Evolutionary conservation across 2,329 filamentous ascomycete genomes (phyloP), one percentile per base, ranked within the genome.

Genomic region (Elsinoe fawcettii): DNA sequence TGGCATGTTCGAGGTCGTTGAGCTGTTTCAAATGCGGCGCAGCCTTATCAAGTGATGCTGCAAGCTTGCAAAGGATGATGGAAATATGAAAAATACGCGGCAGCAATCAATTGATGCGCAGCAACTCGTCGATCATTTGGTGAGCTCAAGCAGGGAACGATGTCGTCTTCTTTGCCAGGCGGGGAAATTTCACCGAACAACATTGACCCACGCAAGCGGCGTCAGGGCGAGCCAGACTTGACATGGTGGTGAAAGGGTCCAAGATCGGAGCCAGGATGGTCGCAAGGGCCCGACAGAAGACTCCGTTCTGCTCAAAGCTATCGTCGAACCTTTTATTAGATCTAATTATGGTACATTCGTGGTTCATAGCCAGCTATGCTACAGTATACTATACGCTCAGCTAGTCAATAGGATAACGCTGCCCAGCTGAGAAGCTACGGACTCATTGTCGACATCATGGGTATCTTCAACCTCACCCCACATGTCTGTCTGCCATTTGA

Each of bases 381-480:
- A 30, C 27, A 30, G 27, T 9, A 5, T 30, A 6, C 20, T 5
- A 12, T 20, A 43, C 6, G 41, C 37, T 25, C 43, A 47, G 36
- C 57, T 70, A 56, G 65, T 67, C 51, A 97, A 74, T 66, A 97
- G 69, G 14, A 96, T 79, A 9, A 90, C 88, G 69, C 90, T 95
- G 12, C 92, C 93, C 59, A 97, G 74, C 74, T 97, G 93, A 66
- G 92, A 80, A 68, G 83, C 81, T 63, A 97, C 65, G 71, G 99
- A 93, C 72, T 95, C 92, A 71, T 85, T 88, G 66, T 95, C 87
- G 1, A 99, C 93, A 76, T 99, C 93, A 73, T 99, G 93, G 25
- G 91, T 96, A 72, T 99, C 91, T 71, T 99, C 93, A 0, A 99
- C 93, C 76, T 96, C 91, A 7, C 93, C 93, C 92, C 93, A 97